phyloP scores from a whole-genome alignment of 805 yeast genomes.

The Starmerella tilneyi region DNA sequence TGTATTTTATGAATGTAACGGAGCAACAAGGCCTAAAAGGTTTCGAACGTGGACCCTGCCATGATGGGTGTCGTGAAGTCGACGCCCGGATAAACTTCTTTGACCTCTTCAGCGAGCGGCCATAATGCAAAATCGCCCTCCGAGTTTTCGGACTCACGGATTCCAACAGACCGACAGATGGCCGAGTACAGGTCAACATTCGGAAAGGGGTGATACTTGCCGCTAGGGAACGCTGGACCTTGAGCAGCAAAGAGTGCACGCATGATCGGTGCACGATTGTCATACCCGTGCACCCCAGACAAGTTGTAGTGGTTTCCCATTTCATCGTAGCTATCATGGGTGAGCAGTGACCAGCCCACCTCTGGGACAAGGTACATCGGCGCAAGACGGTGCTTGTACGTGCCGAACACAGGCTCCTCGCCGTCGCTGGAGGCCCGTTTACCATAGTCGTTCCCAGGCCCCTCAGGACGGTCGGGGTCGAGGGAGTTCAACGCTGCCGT shows the following conservation, averaged over 20 bases:
- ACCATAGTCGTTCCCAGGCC: slow-evolving; percentile 1
- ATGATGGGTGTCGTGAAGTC: slow-evolving; percentile 25
- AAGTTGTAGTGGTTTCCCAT: slow-evolving; percentile 45
- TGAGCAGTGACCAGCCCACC: slow-evolving; percentile 67
- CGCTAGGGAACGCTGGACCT: slow-evolving; percentile 62
- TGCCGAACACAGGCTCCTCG: slow-evolving; percentile 20
- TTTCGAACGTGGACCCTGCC: slow-evolving; percentile 29
- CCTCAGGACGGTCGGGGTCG: background rate
- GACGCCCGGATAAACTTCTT: slow-evolving; percentile 30
- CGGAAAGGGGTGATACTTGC: slow-evolving; percentile 48
- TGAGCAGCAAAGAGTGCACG: slow-evolving; percentile 66
- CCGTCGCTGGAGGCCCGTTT: background rate
- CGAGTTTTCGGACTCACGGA: slow-evolving; percentile 42
- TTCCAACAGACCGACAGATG: slow-evolving; percentile 52
- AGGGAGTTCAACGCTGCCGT: slow-evolving; percentile 4
- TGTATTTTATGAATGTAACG: background rate
- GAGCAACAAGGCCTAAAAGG: slow-evolving; percentile 8
- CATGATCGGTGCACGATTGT: slow-evolving; percentile 68
- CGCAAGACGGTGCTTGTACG: slow-evolving; percentile 55
- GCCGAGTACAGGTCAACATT: slow-evolving; percentile 68
- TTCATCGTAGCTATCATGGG: slow-evolving; percentile 45
- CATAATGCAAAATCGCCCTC: slow-evolving; percentile 40
- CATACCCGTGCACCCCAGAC: slow-evolving; percentile 77
- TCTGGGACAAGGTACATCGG: slow-evolving; percentile 80
- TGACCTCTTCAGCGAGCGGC: slow-evolving; percentile 27